Evolutionary conservation across 352 stramenopile species (phyloP), one percentile per base, ranked within the genome.

Genomic region (Phytophthora cactorum): DNA sequence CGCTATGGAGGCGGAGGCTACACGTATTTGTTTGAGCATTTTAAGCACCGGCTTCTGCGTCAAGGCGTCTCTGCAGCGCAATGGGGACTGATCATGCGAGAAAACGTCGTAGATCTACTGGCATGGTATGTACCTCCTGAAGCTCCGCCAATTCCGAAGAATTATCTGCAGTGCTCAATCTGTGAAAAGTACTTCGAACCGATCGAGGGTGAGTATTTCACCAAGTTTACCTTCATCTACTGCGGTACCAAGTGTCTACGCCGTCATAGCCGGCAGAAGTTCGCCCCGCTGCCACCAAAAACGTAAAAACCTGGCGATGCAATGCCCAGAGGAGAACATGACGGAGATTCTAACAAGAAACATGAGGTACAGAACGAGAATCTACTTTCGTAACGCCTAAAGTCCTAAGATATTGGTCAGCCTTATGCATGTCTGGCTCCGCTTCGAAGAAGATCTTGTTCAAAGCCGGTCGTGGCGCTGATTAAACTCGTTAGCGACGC

Each of bases 191-290:
- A 68, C 55, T 96, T 96, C 60, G 88, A 96, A 70, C 88, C 88
- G 8, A 87, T 96, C 59, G 86, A 90, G 15, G 88, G 88, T 28
- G 86, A 96, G 66, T 96, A 94, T 68, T 96, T 93, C 41, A 90
- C 88, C 50, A 96, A 96, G 72, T 94, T 93, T 52, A 66, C 76
- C 54, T 96, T 92, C 61, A 79, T 70, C 12, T 96, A 96, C 67
- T 96, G 88, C 63, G 79, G 81, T 50, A 91, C 84, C 52, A 94
- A 96, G 67, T 96, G 88, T 41, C 77, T 96, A 14, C 82, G 84
- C 17, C 84, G 82, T 70, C 88, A 95, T 63, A 89, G 82, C 55
- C 73, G 77, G 22, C 67, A 80, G 32, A 77, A 82, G 15, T 93
- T 91, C 59, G 68, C 66, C 2, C 52, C 59, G 8, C 52, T 75